Conservation (phyloP, 1,284 basidiomycete species). For the Inonotus hispidus region DNA sequence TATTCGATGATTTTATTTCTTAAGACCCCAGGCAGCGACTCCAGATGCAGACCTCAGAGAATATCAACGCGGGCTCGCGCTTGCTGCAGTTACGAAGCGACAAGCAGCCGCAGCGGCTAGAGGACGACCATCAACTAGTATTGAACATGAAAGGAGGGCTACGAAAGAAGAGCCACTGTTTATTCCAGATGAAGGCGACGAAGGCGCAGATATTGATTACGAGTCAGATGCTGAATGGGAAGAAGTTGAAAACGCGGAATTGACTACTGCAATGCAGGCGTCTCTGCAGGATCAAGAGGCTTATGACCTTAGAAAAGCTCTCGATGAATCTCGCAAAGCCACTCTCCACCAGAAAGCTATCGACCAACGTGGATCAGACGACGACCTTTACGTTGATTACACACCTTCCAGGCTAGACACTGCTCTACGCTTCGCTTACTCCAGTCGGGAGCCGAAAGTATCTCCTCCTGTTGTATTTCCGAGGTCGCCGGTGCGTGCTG, state of each 20-base stretch:
- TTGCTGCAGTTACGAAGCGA: constrained; percentile 58
- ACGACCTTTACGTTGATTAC: constrained; percentile 15
- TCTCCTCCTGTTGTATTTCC: constrained; percentile 13
- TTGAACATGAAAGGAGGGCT: constrained; percentile 27
- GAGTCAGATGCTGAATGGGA: constrained; percentile 12
- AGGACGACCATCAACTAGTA: constrained; percentile 28
- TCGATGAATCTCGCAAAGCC: constrained; percentile 14
- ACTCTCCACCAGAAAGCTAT: background rate
- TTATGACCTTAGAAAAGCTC: constrained; percentile 10
- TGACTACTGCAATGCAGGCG: constrained; percentile 18
- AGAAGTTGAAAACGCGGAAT: constrained; percentile 27
- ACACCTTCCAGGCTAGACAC: constrained; percentile 18
- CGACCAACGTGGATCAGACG: background rate
- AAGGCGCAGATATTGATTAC: constrained; percentile 5
- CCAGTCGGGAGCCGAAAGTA: constrained; percentile 3
- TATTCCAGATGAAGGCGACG: constrained; percentile 40
- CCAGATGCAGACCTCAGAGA: constrained; percentile 65
- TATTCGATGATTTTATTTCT: constrained; percentile 17
- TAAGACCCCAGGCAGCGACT: constrained; percentile 30
- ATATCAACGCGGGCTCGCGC: constrained; percentile 59
- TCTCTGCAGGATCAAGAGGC: constrained; percentile 23
- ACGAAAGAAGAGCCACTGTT: constrained; percentile 45
- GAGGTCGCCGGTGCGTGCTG: constrained; percentile 11
- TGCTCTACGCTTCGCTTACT: constrained; percentile 14
- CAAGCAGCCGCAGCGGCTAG: constrained; percentile 35